Conservation (phyloP, 2,329 filamentous ascomycete genomes). For the Volutella citrinella region DNA sequence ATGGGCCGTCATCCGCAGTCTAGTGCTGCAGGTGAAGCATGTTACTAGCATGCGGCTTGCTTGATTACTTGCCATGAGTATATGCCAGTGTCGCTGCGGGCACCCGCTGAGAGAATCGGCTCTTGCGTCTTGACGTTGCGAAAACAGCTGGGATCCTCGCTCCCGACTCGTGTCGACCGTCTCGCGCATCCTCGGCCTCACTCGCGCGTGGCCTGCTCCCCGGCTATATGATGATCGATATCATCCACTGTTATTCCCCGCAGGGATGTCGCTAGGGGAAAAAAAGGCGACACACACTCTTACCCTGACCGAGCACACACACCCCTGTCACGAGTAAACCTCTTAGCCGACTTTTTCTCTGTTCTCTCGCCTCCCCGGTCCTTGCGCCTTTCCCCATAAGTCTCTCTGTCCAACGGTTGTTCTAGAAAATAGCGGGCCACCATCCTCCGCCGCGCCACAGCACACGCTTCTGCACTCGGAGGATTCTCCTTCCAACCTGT, state of each 20-base stretch:
- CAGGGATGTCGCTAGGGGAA: conserved; percentile 11
- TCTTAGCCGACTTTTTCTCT: conserved; percentile 24
- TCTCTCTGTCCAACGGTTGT: conserved; percentile 23
- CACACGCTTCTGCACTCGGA: too few relatives aligned
- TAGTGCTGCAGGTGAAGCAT: conserved; percentile 20
- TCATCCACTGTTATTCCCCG: conserved; percentile 16
- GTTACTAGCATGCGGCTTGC: too few relatives aligned
- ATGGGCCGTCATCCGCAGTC: conserved; percentile 16
- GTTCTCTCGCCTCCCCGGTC: conserved; percentile 21
- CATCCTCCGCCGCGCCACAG: conserved; percentile 21
- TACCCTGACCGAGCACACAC: conserved; percentile 6
- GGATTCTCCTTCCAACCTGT: conserved; percentile 29
- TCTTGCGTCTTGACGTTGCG: too few relatives aligned
- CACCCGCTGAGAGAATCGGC: too few relatives aligned
- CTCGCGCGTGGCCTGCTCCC: conserved; percentile 5
- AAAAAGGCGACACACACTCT: conserved; percentile 3
- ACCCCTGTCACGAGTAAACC: conserved; percentile 24
- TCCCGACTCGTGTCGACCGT: conserved; percentile 3
- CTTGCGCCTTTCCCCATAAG: conserved; percentile 19
- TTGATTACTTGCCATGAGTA: too few relatives aligned
- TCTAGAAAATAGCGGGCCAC: conserved; percentile 32
- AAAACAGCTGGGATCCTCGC: too few relatives aligned
- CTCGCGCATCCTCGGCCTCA: conserved; percentile 5
- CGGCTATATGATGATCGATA: conserved; percentile 11
- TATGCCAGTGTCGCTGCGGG: too few relatives aligned